Conservation (phyloP, 1,139 yeast species). For the Lodderomyces pseudojiufengensis region DNA sequence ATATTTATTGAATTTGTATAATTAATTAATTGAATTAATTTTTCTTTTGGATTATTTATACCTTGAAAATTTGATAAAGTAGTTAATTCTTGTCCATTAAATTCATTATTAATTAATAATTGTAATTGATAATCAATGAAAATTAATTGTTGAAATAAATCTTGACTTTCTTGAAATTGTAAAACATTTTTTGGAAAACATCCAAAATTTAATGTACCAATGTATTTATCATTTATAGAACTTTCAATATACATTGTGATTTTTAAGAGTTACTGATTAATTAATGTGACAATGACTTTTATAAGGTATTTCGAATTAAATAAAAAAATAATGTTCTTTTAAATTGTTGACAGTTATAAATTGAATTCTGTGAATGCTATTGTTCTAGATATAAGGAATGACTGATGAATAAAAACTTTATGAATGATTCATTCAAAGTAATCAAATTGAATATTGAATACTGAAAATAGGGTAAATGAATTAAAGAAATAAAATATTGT, state of each 20-base stretch:
- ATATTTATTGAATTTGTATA: conserved; percentile 28
- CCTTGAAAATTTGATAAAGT: conserved; percentile 19
- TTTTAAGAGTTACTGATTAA: no score
- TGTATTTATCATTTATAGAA: conserved; percentile 21
- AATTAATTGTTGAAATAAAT: conserved; percentile 34
- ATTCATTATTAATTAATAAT: conserved; percentile 30
- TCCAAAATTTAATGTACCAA: conserved; percentile 33
- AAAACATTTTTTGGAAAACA: conserved; percentile 37
- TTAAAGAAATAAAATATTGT: no score
- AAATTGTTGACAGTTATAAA: no score
- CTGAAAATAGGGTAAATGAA: no score
- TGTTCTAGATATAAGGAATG: no score
- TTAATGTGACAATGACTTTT: no score
- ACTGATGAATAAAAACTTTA: no score
- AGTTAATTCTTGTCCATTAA: conserved; percentile 27
- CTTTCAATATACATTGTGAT: conserved; percentile 21
- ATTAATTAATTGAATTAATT: conserved; percentile 27
- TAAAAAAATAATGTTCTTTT: no score
- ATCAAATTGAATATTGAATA: no score
- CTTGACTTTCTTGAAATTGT: conserved; percentile 34
- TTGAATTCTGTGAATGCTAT: no score
- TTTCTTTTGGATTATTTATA: conserved; percentile 19
- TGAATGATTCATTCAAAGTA: no score
- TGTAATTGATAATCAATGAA: conserved; percentile 42
- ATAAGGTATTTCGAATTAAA: no score